Percentiles rank a stretch among this genome's conserved stretches.
Evolutionary conservation across 805 yeast species (phyloP).

Genomic region (Ogataea neopini): DNA sequence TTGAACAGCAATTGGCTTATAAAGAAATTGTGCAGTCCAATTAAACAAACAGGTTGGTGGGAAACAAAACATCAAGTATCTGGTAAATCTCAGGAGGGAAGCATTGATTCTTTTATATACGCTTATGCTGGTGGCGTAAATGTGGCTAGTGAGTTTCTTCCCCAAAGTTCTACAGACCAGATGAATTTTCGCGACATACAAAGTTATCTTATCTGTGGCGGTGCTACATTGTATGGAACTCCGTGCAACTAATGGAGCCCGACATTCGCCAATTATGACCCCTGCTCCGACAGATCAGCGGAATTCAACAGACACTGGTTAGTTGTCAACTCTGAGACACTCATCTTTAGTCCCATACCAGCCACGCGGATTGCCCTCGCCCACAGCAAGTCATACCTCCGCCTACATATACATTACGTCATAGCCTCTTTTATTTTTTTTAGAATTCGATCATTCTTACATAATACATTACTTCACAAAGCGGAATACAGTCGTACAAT

Average conservation of each 20-base stretch:
- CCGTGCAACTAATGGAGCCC: too few species aligned
- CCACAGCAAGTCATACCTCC: not conserved
- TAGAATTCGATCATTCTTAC: not conserved
- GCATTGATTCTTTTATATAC: not conserved
- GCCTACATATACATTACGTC: conserved; percentile 2
- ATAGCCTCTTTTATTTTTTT: not conserved
- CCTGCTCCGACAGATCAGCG: too few species aligned
- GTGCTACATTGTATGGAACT: conserved; percentile 5
- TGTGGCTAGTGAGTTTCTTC: conserved; percentile 4
- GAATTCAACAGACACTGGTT: too few species aligned
- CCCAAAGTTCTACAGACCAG: not conserved
- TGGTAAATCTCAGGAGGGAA: not conserved
- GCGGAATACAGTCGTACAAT: not conserved
- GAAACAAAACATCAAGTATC: not conserved
- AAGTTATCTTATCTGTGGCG: conserved; percentile 1
- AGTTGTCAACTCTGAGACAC: too few species aligned
- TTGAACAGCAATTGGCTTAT: conserved; percentile 3
- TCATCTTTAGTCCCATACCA: too few species aligned
- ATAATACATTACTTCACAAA: conserved; percentile 5
- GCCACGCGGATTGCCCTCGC: too few species aligned
- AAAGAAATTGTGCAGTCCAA: too few species aligned
- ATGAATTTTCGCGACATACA: not conserved
- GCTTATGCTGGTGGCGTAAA: conserved; percentile 4
- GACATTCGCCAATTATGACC: too few species aligned
- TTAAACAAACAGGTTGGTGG: too few species aligned